Percentiles rank a stretch among this genome's conserved stretches.
Conservation (phyloP, 2,329 filamentous ascomycete genomes). For the Cercospora citrullina region DNA sequence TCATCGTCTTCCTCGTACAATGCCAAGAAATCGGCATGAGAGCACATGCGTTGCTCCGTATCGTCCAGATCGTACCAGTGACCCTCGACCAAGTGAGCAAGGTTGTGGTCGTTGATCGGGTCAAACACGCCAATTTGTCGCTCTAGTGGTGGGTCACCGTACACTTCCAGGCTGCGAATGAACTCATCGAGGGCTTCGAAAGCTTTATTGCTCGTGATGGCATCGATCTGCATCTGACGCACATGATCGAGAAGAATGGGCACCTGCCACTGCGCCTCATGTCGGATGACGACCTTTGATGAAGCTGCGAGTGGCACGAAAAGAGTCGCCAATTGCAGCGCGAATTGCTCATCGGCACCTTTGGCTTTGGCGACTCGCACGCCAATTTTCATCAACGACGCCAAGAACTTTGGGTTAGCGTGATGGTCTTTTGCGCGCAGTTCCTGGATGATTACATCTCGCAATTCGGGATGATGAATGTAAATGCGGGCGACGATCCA, state of each 20-base stretch:
- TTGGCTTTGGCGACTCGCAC: slow-evolving; percentile 45
- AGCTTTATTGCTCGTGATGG: slow-evolving; percentile 43
- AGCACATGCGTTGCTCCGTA: slow-evolving; percentile 42
- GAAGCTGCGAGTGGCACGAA: slow-evolving; percentile 49
- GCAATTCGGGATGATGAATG: slow-evolving; percentile 37
- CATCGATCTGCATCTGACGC: slow-evolving; percentile 38
- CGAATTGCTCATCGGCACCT: slow-evolving; percentile 42
- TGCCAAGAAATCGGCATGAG: slow-evolving; percentile 43
- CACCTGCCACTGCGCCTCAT: slow-evolving; percentile 54
- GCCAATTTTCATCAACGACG: slow-evolving; percentile 51
- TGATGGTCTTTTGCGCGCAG: slow-evolving; percentile 47
- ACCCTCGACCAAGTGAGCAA: slow-evolving; percentile 50
- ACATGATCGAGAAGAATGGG: slow-evolving; percentile 48
- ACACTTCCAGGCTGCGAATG: slow-evolving; percentile 48
- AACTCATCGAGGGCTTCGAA: slow-evolving; percentile 47
- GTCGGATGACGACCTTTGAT: slow-evolving; percentile 54
- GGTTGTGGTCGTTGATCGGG: slow-evolving; percentile 45
- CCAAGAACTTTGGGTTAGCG: slow-evolving; percentile 49
- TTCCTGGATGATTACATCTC: slow-evolving; percentile 40
- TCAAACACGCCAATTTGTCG: slow-evolving; percentile 46
- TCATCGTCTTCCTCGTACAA: slow-evolving; percentile 37
- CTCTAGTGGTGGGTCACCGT: slow-evolving; percentile 42
- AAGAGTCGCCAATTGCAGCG: slow-evolving; percentile 42
- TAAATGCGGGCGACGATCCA: slow-evolving; percentile 51
- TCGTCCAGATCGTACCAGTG: slow-evolving; percentile 48